Evolutionary conservation across 176 grass and related monocot species (phyloP), one percentile per base, ranked within the genome.

Genomic region (Triticum timopheevii): DNA sequence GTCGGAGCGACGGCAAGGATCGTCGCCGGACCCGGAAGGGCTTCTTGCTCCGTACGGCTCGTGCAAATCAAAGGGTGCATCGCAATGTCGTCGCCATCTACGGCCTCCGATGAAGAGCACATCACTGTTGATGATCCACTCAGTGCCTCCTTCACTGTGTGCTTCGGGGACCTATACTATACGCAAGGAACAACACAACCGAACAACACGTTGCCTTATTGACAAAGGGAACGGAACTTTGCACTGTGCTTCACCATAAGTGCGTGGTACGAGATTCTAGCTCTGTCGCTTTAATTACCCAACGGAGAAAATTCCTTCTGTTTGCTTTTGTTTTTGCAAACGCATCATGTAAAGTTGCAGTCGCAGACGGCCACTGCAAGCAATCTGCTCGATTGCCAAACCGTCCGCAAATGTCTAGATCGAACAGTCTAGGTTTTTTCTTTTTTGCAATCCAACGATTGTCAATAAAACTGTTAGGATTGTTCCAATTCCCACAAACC

Each of bases 1-100:
- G 89, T 94, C 69, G 78, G 54, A 25, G 28, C 69, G 78, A 90
- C 85, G 94, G 69, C 81, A 88, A 90, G 90, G 82, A 97, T 94
- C 87, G 49, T 47, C 7, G 24, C 58, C 39, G 30, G 35, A 45
- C 40, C 40, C 40, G 40, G 40, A 7, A 11, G 16, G 22, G 52
- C 70, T 80, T 88, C 62, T 85, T 88, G 87, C 42, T 81, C 33
- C 5, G 78, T 50, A 82, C 71, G 70, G 47, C 24, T 77, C 49
- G 61, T 12, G 3, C 3, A n/a, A 24, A 73, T 69, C 22, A 61
- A 40, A 68, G 44, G n/a, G 13, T 16, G 71, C 39, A 4, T 49
- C 13, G 19, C 66, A 36, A 20, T 20, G n/a, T 19, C 31, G 30
- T 69, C 35, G 67, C 67, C 34, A 33, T 62, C 64, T 66, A 45